A percentile compares a stretch with the other conserved stretches of the same genome.
Evolutionary conservation across 148 eudicot species (phyloP).

Genomic region (Rhododendron ovatum): DNA sequence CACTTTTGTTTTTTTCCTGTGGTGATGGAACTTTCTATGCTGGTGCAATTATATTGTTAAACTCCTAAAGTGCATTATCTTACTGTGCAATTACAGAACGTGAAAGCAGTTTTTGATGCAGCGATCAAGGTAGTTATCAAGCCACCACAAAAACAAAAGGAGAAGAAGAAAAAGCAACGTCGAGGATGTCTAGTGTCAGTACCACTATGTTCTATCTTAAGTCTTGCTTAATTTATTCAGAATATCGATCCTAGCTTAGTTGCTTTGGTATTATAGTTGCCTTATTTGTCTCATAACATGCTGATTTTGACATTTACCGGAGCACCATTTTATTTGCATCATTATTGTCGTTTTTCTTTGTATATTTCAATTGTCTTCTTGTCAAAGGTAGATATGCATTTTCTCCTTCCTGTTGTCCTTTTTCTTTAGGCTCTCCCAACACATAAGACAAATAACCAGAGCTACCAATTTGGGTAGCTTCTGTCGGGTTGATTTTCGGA

Average conservation of each 20-base stretch:
- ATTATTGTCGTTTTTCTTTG: background rate
- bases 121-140: slow-evolving; percentile 93
- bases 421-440: background rate
- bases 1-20: background rate
- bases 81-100: slow-evolving; percentile 52
- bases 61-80: background rate
- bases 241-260: background rate
- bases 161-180: slow-evolving; percentile 74
- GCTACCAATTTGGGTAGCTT: background rate
- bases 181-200: slow-evolving; percentile 68
- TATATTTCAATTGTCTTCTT: background rate
- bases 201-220: slow-evolving; percentile 4
- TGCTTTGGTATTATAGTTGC: background rate
- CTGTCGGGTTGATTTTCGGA: background rate
- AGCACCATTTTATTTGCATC: background rate
- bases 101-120: slow-evolving; percentile 96
- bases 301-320: background rate
- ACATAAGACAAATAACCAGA: background rate
- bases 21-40: background rate
- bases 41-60: background rate
- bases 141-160: slow-evolving; percentile 83
- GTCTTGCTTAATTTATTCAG: slow-evolving; percentile 1
- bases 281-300: background rate
- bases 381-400: background rate
- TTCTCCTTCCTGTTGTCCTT: background rate